Evolutionary conservation across 192 early-diverging fungal genomes (phyloP).

Genomic region (Coemansia sp.): DNA sequence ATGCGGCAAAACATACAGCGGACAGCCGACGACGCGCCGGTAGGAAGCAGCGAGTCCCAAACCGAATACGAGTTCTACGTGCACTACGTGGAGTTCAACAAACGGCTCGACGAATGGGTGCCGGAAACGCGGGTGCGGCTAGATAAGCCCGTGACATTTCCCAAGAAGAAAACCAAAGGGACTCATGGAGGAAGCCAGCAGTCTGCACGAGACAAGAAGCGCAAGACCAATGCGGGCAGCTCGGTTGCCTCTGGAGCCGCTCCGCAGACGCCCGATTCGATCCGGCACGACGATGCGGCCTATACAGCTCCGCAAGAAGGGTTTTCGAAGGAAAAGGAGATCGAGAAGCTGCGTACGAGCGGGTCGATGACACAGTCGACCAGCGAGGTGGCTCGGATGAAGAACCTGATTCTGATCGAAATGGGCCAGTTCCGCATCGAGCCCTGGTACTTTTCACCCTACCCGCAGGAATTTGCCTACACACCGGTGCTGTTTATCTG

Average conservation of each 20-base stretch:
- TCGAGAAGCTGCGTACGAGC: conserved; percentile 87
- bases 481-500: conserved; percentile 85
- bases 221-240: conserved; percentile 52
- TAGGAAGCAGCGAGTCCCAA: conserved; percentile 22
- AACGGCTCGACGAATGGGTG: conserved; percentile 98
- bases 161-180: conserved; percentile 60
- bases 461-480: conserved; percentile 83
- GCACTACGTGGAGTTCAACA: conserved; percentile 96
- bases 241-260: conserved; percentile 41
- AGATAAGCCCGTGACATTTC: conserved; percentile 66
- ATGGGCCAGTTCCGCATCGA: conserved; percentile 92
- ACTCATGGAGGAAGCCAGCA: conserved; percentile 22
- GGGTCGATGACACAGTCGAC: conserved; percentile 97
- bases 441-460: conserved; percentile 99
- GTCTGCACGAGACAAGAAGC: conserved; percentile 44
- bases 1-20: conserved; percentile 48
- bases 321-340: conserved; percentile 94
- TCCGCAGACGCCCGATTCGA: conserved; percentile 45
- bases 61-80: conserved; percentile 82
- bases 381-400: conserved; percentile 90
- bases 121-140: conserved; percentile 61
- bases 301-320: conserved; percentile 39
- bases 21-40: conserved; percentile 49
- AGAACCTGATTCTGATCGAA: conserved; percentile 90
- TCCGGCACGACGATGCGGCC: conserved; percentile 43